These are phyloP conservation scores for Epichloe baconii DNA, from an alignment of 2,329 filamentous ascomycete species.

Conservation along the genomic window DNA sequence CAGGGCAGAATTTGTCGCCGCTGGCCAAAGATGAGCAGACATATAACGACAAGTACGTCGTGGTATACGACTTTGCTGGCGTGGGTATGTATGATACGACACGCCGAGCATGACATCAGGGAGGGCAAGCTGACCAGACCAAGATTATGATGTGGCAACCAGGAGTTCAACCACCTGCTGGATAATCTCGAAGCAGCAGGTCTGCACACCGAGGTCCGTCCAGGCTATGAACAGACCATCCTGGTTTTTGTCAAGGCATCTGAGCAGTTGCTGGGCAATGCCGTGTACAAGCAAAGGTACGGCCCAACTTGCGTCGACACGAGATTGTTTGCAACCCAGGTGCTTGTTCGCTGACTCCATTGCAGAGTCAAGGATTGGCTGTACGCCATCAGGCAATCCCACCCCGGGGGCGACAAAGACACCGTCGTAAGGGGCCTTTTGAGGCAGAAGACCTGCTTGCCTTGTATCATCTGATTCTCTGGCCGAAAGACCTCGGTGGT, in stretches of 20 bases:
- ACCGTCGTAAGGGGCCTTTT: slow-evolving; percentile 33
- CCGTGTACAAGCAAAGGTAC: slow-evolving; percentile 54
- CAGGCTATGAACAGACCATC: slow-evolving; percentile 53
- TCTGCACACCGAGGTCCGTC: slow-evolving; percentile 57
- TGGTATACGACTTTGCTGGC: slow-evolving; percentile 24
- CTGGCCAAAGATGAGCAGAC: neutral
- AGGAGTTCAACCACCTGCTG: slow-evolving; percentile 34
- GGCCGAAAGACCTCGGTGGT: slow-evolving; percentile 43
- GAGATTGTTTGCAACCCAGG: neutral
- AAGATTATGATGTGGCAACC: slow-evolving; percentile 22
- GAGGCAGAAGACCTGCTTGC: slow-evolving; percentile 60
- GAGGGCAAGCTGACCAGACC: neutral
- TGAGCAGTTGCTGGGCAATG: slow-evolving; percentile 46
- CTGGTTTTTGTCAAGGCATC: slow-evolving; percentile 55
- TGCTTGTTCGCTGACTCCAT: neutral
- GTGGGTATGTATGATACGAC: slow-evolving; percentile 15
- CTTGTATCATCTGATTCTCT: slow-evolving; percentile 54
- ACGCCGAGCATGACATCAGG: neutral
- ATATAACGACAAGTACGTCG: slow-evolving; percentile 21
- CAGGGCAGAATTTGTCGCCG: neutral
- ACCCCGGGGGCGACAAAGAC: slow-evolving; percentile 47
- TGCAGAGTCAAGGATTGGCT: slow-evolving; percentile 62
- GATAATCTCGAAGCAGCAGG: slow-evolving; percentile 48
- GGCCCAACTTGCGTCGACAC: neutral
- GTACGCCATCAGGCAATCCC: slow-evolving; percentile 51